These are phyloP conservation scores for Hypoxylon sp. DNA, from an alignment of 2,329 filamentous ascomycete species.

Conservation along the genomic window DNA sequence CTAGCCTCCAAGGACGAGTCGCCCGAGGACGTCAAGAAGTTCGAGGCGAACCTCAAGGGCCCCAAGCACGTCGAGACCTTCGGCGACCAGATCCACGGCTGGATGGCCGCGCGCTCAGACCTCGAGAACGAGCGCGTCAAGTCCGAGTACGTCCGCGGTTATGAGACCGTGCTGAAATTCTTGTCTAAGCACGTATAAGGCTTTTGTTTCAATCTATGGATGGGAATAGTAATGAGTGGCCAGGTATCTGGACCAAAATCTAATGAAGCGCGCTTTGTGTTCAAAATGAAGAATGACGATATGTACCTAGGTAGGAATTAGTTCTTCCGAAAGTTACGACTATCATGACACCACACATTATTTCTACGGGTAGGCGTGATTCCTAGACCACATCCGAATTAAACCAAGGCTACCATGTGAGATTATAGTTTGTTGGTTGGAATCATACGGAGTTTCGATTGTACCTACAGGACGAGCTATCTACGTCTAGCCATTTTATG, in stretches of 20 bases:
- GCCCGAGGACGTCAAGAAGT: conserved; percentile 68
- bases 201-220: neutral
- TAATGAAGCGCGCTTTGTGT: neutral
- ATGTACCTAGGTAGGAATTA: neutral
- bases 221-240: neutral
- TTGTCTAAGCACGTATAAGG: conserved; percentile 64
- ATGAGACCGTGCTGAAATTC: conserved; percentile 71
- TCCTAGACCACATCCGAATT: neutral
- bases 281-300: conserved; percentile 1
- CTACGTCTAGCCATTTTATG: neutral
- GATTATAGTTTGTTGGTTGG: neutral
- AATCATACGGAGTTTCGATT: neutral
- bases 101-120: conserved; percentile 78
- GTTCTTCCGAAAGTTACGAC: conserved; percentile 18
- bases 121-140: conserved; percentile 70
- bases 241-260: neutral
- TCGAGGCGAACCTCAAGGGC: conserved; percentile 66
- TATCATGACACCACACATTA: neutral
- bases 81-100: conserved; percentile 77
- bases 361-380: neutral
- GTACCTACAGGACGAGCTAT: neutral
- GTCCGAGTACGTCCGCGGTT: conserved; percentile 74
- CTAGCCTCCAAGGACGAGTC: conserved; percentile 77
- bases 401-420: neutral
- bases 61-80: conserved; percentile 77